A percentile compares a stretch with the other conserved stretches of the same genome.
Evolutionary conservation across 2,329 filamentous ascomycete species (phyloP).

Genomic region (Coleophoma eucalyptorum): DNA sequence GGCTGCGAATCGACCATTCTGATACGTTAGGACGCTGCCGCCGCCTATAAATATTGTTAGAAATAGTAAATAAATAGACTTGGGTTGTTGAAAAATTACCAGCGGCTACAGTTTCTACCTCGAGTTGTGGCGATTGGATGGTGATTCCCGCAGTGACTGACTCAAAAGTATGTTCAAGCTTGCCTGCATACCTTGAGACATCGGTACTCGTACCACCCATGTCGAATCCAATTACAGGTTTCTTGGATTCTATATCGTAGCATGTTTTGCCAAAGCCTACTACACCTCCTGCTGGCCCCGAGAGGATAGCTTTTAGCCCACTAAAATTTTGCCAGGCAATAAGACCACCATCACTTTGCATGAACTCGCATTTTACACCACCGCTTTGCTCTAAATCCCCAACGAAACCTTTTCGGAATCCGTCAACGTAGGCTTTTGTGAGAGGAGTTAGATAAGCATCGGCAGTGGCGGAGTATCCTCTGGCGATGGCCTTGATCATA

Average conservation of each 20-base stretch:
- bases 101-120: slow-evolving; percentile 63
- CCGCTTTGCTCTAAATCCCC: slow-evolving; percentile 52
- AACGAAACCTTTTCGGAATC: slow-evolving; percentile 60
- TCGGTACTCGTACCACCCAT: slow-evolving; percentile 64
- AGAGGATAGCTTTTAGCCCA: slow-evolving; percentile 60
- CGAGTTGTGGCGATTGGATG: slow-evolving; percentile 74
- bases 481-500: slow-evolving; percentile 67
- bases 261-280: slow-evolving; percentile 65
- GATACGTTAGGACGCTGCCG: slow-evolving; percentile 55
- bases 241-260: slow-evolving; percentile 60
- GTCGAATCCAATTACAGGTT: slow-evolving; percentile 67
- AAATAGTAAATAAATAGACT: too few relatives aligned
- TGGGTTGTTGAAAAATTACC: too few relatives aligned
- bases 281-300: slow-evolving; percentile 64
- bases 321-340: slow-evolving; percentile 53
- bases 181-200: slow-evolving; percentile 61
- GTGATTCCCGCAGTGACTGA: slow-evolving; percentile 75
- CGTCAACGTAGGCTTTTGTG: slow-evolving; percentile 63
- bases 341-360: slow-evolving; percentile 46
- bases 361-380: slow-evolving; percentile 66
- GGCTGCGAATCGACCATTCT: slow-evolving; percentile 68
- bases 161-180: slow-evolving; percentile 70
- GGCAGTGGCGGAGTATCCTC: slow-evolving; percentile 63
- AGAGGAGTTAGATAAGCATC: slow-evolving; percentile 68
- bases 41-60: slow-evolving; percentile 23